Evolutionary conservation across 108 stramenopile species (phyloP).

Genomic region (Cyclotella cryptica): DNA sequence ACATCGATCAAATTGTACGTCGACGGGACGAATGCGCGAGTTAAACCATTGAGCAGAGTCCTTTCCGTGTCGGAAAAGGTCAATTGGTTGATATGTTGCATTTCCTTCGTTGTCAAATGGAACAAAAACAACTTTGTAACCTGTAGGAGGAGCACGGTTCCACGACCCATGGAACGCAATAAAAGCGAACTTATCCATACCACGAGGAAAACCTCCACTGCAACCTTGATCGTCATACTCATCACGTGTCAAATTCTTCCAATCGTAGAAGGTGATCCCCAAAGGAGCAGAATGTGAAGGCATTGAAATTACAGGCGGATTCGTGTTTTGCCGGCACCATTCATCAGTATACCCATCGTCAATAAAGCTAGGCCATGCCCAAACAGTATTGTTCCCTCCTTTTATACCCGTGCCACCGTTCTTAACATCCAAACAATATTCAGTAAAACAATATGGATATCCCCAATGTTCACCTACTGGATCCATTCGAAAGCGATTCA

Average conservation of each 20-base stretch:
- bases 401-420: conserved; percentile 51
- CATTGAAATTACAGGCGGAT: conserved; percentile 61
- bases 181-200: conserved; percentile 75
- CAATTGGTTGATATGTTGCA: conserved; percentile 50
- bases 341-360: conserved; percentile 61
- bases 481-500: conserved; percentile 70
- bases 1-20: conserved; percentile 77
- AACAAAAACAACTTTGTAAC: conserved; percentile 81
- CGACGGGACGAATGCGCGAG: conserved; percentile 71
- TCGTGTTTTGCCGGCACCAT: conserved; percentile 62
- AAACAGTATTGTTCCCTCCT: conserved; percentile 57
- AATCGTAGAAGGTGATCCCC: conserved; percentile 78
- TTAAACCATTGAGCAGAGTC: conserved; percentile 61
- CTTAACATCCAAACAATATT: conserved; percentile 56
- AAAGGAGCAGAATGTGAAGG: conserved; percentile 81
- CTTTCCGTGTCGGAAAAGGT: conserved; percentile 64
- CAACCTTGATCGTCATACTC: conserved; percentile 30
- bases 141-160: conserved; percentile 80
- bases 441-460: conserved; percentile 82
- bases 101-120: conserved; percentile 63
- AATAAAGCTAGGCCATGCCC: conserved; percentile 78
- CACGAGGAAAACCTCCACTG: conserved; percentile 56
- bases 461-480: conserved; percentile 68
- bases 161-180: conserved; percentile 81
- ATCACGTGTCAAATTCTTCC: conserved; percentile 36